These are phyloP conservation scores for Phytophthora fragariae DNA, from an alignment of 352 stramenopile genomes.

Conservation along the genomic window DNA sequence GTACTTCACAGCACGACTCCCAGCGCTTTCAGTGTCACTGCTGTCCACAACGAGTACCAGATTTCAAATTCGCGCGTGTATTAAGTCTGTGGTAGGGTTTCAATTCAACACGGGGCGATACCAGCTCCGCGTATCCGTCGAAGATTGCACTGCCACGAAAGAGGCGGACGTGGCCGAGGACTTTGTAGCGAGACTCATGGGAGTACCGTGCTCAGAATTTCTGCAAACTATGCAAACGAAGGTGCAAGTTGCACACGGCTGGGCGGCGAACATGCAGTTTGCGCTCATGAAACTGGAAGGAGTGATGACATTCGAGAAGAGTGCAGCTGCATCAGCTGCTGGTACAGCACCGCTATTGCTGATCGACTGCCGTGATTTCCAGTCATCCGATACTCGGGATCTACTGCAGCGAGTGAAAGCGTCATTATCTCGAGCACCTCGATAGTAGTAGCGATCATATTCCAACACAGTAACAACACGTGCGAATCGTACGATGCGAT, in stretches of 20 bases:
- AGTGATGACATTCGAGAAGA: slow-evolving; percentile 66
- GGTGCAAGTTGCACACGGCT: slow-evolving; percentile 58
- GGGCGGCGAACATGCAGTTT: slow-evolving; percentile 83
- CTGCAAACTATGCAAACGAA: slow-evolving; percentile 73
- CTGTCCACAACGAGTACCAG: slow-evolving; percentile 24
- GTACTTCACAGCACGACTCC: slow-evolving; percentile 53
- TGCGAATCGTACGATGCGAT: neutral
- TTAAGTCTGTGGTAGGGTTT: slow-evolving; percentile 88
- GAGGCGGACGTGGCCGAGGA: slow-evolving; percentile 58
- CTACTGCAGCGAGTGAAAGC: slow-evolving; percentile 58
- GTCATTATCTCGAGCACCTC: slow-evolving; percentile 7
- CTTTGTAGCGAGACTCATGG: slow-evolving; percentile 80
- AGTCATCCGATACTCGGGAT: slow-evolving; percentile 39
- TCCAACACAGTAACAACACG: neutral
- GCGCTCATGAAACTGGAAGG: slow-evolving; percentile 84
- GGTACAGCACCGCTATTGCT: slow-evolving; percentile 53
- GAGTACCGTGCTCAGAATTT: slow-evolving; percentile 74
- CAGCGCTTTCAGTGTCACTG: slow-evolving; percentile 25
- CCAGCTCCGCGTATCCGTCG: slow-evolving; percentile 74
- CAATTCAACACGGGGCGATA: slow-evolving; percentile 80
- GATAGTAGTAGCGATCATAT: slow-evolving; percentile 1
- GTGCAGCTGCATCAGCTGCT: slow-evolving; percentile 10
- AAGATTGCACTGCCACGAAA: slow-evolving; percentile 76
- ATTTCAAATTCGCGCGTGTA: slow-evolving; percentile 70
- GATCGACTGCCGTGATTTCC: slow-evolving; percentile 59